phyloP scores from a whole-genome alignment of 2,329 filamentous ascomycete species.

The Graphiopsis chlorocephala region DNA sequence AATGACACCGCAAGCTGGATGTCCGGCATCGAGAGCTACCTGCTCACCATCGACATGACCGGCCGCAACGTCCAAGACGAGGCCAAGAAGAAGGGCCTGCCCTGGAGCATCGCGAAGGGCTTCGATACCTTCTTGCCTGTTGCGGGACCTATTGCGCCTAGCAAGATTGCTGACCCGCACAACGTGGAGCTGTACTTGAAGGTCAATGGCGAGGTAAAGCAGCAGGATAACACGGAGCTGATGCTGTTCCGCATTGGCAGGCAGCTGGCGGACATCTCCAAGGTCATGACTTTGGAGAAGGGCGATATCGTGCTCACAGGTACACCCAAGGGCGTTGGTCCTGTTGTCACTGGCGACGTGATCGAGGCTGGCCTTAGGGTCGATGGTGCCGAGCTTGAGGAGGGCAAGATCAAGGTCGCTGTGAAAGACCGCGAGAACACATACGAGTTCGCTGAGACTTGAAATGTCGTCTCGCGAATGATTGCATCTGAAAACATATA shows the following conservation, averaged over 20 bases:
- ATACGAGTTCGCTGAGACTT: conserved; percentile 66
- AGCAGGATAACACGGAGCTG: conserved; percentile 84
- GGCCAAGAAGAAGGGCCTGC: conserved; percentile 93
- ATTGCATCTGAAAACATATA: neutral
- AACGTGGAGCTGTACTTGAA: conserved; percentile 80
- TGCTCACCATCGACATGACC: conserved; percentile 95
- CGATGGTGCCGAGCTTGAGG: conserved; percentile 75
- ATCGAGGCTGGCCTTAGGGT: conserved; percentile 82
- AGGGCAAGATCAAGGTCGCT: conserved; percentile 77
- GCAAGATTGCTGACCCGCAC: conserved; percentile 79
- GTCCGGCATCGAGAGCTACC: conserved; percentile 81
- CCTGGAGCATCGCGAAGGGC: conserved; percentile 94
- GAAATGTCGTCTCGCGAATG: neutral
- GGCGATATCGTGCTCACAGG: conserved; percentile 96
- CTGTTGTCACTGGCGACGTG: conserved; percentile 79
- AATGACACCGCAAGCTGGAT: conserved; percentile 73
- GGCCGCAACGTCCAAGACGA: conserved; percentile 93
- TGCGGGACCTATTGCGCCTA: conserved; percentile 75
- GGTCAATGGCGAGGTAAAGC: conserved; percentile 75
- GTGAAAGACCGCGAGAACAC: conserved; percentile 76
- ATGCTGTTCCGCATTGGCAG: conserved; percentile 92
- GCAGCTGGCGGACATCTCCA: conserved; percentile 85
- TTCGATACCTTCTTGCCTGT: conserved; percentile 97
- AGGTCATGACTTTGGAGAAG: conserved; percentile 88
- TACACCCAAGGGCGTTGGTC: conserved; percentile 91